Evolutionary conservation across 805 yeast genomes (phyloP).

Genomic region (Candida sphagnicola): DNA sequence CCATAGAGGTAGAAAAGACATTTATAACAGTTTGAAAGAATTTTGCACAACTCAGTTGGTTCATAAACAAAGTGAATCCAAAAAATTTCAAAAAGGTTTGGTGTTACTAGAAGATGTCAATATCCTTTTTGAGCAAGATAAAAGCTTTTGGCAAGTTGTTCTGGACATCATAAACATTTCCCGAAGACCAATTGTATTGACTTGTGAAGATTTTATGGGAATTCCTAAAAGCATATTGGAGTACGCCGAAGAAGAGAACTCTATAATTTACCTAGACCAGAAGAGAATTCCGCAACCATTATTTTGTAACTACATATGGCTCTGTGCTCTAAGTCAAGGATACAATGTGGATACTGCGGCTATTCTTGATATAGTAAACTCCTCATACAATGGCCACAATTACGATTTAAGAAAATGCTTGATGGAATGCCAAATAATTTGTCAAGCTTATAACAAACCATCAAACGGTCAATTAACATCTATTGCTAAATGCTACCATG

Average conservation of each 20-base stretch:
- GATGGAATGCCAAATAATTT: conserved; percentile 41
- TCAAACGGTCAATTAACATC: neutral
- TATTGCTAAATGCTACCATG: neutral
- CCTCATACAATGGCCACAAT: conserved; percentile 13
- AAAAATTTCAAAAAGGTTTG: conserved; percentile 53
- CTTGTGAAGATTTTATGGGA: conserved; percentile 48
- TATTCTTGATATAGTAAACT: conserved; percentile 22
- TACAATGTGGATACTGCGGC: conserved; percentile 26
- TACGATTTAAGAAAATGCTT: conserved; percentile 48
- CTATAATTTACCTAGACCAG: conserved; percentile 31
- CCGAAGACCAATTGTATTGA: conserved; percentile 66
- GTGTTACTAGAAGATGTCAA: conserved; percentile 87
- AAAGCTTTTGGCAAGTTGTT: conserved; percentile 74
- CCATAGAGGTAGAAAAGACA: conserved; percentile 67
- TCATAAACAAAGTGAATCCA: conserved; percentile 28
- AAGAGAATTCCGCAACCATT: conserved; percentile 10
- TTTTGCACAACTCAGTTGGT: conserved; percentile 82
- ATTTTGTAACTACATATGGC: conserved; percentile 36
- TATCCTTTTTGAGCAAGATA: conserved; percentile 70
- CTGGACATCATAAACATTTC: conserved; percentile 56
- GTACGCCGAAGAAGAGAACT: conserved; percentile 38
- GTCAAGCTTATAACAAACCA: conserved; percentile 13
- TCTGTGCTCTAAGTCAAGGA: conserved; percentile 34
- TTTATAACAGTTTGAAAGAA: conserved; percentile 63
- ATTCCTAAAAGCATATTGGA: conserved; percentile 49